Base-by-base conservation (phyloP, 371 early-diverging fungal species). In the Zychaea mexicana region DNA sequence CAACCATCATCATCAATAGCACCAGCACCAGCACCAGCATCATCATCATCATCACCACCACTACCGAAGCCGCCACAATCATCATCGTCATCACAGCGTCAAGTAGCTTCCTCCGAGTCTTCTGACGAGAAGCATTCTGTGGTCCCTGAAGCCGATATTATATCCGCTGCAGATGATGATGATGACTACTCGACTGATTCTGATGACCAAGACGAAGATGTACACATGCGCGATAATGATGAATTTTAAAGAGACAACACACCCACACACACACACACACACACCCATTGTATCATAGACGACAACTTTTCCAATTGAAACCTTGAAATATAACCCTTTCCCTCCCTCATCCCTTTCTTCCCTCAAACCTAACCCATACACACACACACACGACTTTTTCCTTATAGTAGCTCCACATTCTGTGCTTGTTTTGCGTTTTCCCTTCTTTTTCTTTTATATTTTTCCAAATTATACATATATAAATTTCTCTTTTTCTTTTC, bases 201-300 rank as follows among this genome's bases (percentile, higher is more conserved):
- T 56, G 56, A 45, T 26, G 45, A 58, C 22, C 45, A 57, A 10
- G 58, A 27, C 28, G 59, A 45, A 39, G 45, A 42, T 38, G 45
- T 45, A 19, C 27, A 15, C 59, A 45, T 45, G 45, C 28, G 19
- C 9, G 26, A 49, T 49, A 49, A n/a, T 49, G 49, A 19, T 22
- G 49, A 49, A 19, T 49, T 49, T 24, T 49, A 49, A 49, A 12
- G n/a, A 42, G 4, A 4, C 13, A 42, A 12, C 42, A 42, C 4
- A 12, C 15, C 13, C 13, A 12, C 4, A 42, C 4, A 4, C 13
- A 42, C 42, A 7, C 42, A 17, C 33, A 33, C 45, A 45, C 12
- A 45, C 17, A 19, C n/a, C n/a, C n/a, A 10, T 17, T 49, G 49
- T 49, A 49, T 24, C 26, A 49, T 49, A 49, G 49, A 49, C 49